Base-by-base conservation (phyloP, 768 basidiomycete genomes). In the Crepidotus variabilis region DNA sequence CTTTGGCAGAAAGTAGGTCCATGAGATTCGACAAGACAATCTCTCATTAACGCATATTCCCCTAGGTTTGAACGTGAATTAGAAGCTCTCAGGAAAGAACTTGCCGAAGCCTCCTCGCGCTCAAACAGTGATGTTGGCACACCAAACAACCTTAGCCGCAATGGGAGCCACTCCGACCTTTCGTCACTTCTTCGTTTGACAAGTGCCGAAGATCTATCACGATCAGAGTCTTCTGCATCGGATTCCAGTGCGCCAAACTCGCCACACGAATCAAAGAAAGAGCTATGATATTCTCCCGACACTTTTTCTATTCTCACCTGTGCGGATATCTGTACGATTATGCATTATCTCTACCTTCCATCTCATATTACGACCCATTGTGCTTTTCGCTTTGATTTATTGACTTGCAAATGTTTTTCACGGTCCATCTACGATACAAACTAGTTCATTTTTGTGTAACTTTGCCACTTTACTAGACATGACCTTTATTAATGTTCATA, bases 1-100 rank as follows among this genome's bases (percentile, higher is more conserved):
- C 18, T 97, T 96, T 67, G 94, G 94, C 24, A 85, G 94, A 73
- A 96, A 97, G 94, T 95, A 60, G 62, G 92, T 82, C n/a, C n/a
- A n/a, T 22, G 56, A 57, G 58, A 32, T 56, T 49, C 13, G 45
- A 6, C 43, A 43, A 35, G 11, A 57, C 32, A 49, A 6, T 10
- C 22, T 54, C 60, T 34, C 20, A 57, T 52, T 54, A 45, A 59
- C 54, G 56, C 47, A 56, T 9, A 63, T 47, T 36, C 52, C 23
- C 49, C 0, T 62, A 95, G 94, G 69, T 97, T 97, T 63, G 94
- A 97, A 70, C 84, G 91, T 23, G 94, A 97, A 71, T 75, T 97
- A 22, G 94, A 96, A 66, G 87, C 88, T 6, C 71, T 97, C 36
- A 86, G 94, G 50, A 94, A 92, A 71, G 94, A 97, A 64, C 79